These are phyloP conservation scores for Oryza meyeriana DNA, from an alignment of 176 grass and related monocot species.

Conservation along the genomic window DNA sequence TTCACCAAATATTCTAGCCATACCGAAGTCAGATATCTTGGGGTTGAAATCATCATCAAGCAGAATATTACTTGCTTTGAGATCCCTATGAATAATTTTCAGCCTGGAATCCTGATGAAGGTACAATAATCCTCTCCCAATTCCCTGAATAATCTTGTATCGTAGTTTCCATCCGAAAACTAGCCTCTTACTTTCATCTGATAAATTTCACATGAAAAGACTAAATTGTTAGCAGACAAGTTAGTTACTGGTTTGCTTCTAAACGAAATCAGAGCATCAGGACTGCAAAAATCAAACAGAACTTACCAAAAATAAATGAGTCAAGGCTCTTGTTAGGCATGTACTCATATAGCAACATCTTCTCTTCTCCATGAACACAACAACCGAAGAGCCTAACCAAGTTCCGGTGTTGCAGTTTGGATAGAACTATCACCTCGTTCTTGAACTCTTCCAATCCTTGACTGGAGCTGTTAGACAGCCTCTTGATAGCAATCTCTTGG, in stretches of 20 bases:
- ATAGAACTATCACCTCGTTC: constrained; percentile 66
- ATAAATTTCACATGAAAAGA: constrained; percentile 1
- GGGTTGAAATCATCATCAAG: constrained; percentile 59
- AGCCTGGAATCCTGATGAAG: constrained; percentile 76
- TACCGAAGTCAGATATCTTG: constrained; percentile 72
- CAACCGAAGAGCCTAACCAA: constrained; percentile 66
- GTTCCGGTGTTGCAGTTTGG: constrained; percentile 67
- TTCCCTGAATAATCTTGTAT: constrained; percentile 62
- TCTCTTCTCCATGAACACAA: constrained; percentile 74
- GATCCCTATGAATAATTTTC: constrained; percentile 73
- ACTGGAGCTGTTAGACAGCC: constrained; percentile 47
- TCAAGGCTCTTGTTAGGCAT: constrained; percentile 86
- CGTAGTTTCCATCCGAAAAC: constrained; percentile 53
- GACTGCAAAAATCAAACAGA: not conserved
- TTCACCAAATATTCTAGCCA: constrained; percentile 61
- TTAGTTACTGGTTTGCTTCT: not conserved
- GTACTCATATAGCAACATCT: constrained; percentile 71
- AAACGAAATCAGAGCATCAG: not conserved
- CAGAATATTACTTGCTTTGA: constrained; percentile 72
- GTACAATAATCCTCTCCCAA: constrained; percentile 60
- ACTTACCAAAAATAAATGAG: constrained; percentile 58
- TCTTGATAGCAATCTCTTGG: constrained; percentile 72
- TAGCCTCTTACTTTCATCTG: constrained; percentile 56
- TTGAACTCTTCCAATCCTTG: constrained; percentile 68
- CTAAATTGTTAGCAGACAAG: constrained; percentile 1